Evolutionary conservation across 176 grass and related monocot species (phyloP), one percentile per base, ranked within the genome.

Genomic region (Rhynchospora breviuscula): DNA sequence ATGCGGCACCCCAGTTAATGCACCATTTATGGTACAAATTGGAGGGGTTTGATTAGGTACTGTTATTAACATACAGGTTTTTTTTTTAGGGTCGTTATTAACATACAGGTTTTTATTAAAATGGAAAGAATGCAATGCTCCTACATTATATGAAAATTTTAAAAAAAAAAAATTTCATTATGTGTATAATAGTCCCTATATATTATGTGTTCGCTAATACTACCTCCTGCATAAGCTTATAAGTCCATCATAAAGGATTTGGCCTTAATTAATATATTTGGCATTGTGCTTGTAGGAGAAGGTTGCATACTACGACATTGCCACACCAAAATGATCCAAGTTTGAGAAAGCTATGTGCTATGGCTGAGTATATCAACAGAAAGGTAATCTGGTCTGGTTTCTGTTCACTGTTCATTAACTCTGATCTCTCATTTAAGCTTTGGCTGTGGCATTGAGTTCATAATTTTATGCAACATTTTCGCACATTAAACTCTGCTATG

Each of bases 251-350:
- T 63, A 17, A 51, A 59, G 29, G 56, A 35, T 47, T 17, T 59
- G 18, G 33, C 33, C 33, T 35, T 35, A 35, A 87, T 74, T 81
- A 8, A 87, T 48, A 65, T 46, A 31, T 10, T 18, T 74, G 44
- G 46, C n/a, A 78, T 62, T 31, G 23, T 73, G 82, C 29, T 59
- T 68, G 84, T 18, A 98, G 92, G 90, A 98, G 85, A 98, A 91
- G 75, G 92, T 98, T 62, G 82, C 87, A 70, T 94, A 98, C 63
- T 98, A 94, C 77, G 95, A 98, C 81, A 88, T 91, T 83, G 95
- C 95, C 52, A 98, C 92, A 0, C 84, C 91, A 84, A 95, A 94
- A 83, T 84, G 95, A 69, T 90, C 92, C 3, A 90, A 93, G 35
- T 95, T 93, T 87, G 95, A 98, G 82, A 94, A 84, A 81, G 78